A percentile compares a stretch with the other conserved stretches of the same genome.
These are phyloP conservation scores for Venturia asperata DNA, from an alignment of 2,329 filamentous ascomycete species.

Conservation along the genomic window DNA sequence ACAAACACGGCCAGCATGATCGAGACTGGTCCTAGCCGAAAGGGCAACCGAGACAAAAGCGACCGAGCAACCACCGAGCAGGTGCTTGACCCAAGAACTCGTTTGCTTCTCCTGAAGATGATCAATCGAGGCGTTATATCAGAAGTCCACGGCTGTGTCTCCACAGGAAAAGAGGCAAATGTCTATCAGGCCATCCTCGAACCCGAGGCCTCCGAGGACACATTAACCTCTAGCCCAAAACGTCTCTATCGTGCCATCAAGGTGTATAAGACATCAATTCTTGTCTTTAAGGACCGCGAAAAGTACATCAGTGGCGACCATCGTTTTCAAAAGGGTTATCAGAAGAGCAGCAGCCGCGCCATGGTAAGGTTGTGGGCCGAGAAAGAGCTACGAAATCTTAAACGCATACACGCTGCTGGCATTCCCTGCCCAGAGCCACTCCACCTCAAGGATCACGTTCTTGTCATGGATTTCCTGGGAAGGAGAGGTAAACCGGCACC, in stretches of 20 bases:
- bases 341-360: conserved; percentile 88
- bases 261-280: conserved; percentile 96
- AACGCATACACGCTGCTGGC: conserved; percentile 71
- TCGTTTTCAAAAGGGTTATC: conserved; percentile 82
- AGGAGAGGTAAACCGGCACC: conserved; percentile 82
- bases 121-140: conserved; percentile 86
- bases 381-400: conserved; percentile 88
- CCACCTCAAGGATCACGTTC: conserved; percentile 82
- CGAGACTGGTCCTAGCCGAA: conserved; percentile 27
- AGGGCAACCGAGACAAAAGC: conserved; percentile 68
- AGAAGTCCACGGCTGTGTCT: conserved; percentile 90
- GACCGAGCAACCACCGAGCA: conserved; percentile 92
- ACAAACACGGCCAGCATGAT: conserved; percentile 14
- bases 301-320: conserved; percentile 94
- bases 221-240: conserved; percentile 29
- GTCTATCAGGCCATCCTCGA: conserved; percentile 82
- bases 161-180: conserved; percentile 96
- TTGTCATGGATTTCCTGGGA: conserved; percentile 92
- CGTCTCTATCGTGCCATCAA: conserved; percentile 81
- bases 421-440: conserved; percentile 89
- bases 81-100: conserved; percentile 85
- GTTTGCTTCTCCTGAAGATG: conserved; percentile 93
- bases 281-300: conserved; percentile 96
- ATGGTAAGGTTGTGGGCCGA: conserved; percentile 99
- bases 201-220: conserved; percentile 46